These are phyloP conservation scores for Triticum dicoccoides DNA, from an alignment of 176 grass and related monocot genomes.

Conservation along the genomic window DNA sequence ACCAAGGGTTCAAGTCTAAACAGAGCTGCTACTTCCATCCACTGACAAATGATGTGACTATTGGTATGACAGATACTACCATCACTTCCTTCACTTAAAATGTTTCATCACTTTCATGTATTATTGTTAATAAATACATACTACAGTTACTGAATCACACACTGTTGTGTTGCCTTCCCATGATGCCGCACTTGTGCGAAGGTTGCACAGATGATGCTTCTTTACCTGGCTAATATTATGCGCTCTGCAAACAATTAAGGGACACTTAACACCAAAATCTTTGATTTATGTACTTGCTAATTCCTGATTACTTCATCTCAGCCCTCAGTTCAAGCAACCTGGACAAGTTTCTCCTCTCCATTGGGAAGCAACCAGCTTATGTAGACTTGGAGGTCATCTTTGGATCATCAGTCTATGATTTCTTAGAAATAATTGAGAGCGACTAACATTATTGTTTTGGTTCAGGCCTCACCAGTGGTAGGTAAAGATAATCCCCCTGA, in stretches of 20 bases:
- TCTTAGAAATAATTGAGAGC: slow-evolving; percentile 7
- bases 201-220: not conserved
- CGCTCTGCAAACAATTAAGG: not conserved
- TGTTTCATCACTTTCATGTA: not conserved
- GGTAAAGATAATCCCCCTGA: slow-evolving; percentile 94
- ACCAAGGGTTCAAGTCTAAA: slow-evolving; percentile 78
- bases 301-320: slow-evolving; percentile 33
- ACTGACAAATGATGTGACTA: slow-evolving; percentile 90
- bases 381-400: slow-evolving; percentile 77
- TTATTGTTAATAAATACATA: not conserved
- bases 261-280: not conserved
- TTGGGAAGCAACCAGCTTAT: slow-evolving; percentile 82
- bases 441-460: slow-evolving; percentile 30
- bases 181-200: not conserved
- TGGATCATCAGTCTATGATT: slow-evolving; percentile 17
- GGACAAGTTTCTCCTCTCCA: slow-evolving; percentile 88
- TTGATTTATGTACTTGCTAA: slow-evolving; percentile 20
- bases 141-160: not conserved
- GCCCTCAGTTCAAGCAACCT: slow-evolving; percentile 77
- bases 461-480: slow-evolving; percentile 70
- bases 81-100: not conserved
- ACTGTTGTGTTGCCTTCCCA: not conserved
- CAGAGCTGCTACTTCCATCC: slow-evolving; percentile 87
- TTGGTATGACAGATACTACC: slow-evolving; percentile 56
- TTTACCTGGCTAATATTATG: not conserved